Evolutionary conservation across 805 yeast genomes (phyloP).

Genomic region (Kuraishia ogatae): DNA sequence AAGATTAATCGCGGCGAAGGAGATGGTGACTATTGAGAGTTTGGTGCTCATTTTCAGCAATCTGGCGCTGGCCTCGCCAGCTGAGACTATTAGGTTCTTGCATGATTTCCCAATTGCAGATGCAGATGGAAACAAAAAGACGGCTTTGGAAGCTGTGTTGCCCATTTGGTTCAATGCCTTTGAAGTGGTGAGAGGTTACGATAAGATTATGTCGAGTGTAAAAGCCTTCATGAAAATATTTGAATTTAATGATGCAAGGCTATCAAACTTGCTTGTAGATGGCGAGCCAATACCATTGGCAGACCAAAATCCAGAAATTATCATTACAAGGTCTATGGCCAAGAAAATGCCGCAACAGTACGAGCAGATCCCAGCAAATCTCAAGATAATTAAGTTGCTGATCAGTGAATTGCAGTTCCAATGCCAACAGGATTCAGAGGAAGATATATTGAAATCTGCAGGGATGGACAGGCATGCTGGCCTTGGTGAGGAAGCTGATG

Average conservation of each 20-base stretch:
- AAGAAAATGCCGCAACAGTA: conserved; percentile 52
- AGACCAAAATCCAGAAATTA: conserved; percentile 42
- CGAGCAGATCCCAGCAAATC: conserved; percentile 57
- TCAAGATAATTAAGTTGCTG: conserved; percentile 66
- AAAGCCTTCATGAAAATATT: conserved; percentile 64
- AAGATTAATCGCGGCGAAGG: conserved; percentile 58
- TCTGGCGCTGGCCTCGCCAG: conserved; percentile 54
- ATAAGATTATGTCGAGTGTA: conserved; percentile 58
- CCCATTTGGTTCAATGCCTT: conserved; percentile 81
- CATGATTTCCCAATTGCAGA: conserved; percentile 25
- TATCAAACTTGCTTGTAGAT: conserved; percentile 49
- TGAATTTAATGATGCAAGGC: conserved; percentile 43
- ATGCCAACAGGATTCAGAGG: conserved; percentile 30
- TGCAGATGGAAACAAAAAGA: conserved; percentile 9
- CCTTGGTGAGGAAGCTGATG: conserved; percentile 31
- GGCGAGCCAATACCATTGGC: conserved; percentile 67
- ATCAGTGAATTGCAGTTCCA: conserved; percentile 64
- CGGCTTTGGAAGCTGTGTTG: conserved; percentile 49
- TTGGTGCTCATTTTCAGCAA: conserved; percentile 69
- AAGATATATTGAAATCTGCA: neutral
- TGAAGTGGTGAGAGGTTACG: conserved; percentile 73
- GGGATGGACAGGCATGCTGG: conserved; percentile 8
- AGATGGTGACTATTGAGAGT: conserved; percentile 68
- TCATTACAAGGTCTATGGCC: conserved; percentile 82
- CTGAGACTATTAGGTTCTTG: conserved; percentile 56